Evolutionary conservation across 2,329 filamentous ascomycete species (phyloP).

Genomic region (Verticillium zaregamsianum): DNA sequence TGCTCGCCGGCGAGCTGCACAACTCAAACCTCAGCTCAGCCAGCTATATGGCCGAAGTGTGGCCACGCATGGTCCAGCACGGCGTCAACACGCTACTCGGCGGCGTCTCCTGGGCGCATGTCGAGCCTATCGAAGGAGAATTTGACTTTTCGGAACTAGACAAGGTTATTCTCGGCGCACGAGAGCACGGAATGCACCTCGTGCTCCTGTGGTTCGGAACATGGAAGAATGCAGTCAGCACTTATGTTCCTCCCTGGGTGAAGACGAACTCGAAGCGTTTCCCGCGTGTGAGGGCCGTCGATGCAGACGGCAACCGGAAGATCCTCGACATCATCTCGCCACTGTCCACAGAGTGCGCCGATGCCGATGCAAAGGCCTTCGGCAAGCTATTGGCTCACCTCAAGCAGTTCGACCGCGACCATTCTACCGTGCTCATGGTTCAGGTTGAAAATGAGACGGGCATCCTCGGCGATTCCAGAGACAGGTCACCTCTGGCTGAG

Average conservation of each 20-base stretch:
- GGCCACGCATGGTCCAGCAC: slow-evolving; percentile 22
- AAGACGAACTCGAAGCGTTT: slow-evolving; percentile 27
- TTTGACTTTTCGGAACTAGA: slow-evolving; percentile 30
- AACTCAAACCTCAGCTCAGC: slow-evolving; percentile 18
- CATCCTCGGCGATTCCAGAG: slow-evolving; percentile 46
- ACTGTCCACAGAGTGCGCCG: slow-evolving; percentile 18
- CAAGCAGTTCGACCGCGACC: slow-evolving; percentile 35
- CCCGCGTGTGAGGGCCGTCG: slow-evolving; percentile 22
- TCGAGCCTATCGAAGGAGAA: slow-evolving; percentile 26
- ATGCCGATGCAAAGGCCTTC: slow-evolving; percentile 25
- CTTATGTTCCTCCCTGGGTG: slow-evolving; percentile 27
- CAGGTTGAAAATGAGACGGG: slow-evolving; percentile 53
- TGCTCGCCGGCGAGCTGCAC: slow-evolving; percentile 24
- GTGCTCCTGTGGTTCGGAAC: slow-evolving; percentile 32
- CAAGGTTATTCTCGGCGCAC: slow-evolving; percentile 21
- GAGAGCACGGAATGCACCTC: slow-evolving; percentile 24
- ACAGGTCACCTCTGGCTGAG: slow-evolving; percentile 34
- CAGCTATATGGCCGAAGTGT: slow-evolving; percentile 20
- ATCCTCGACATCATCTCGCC: slow-evolving; percentile 26
- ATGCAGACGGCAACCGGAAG: slow-evolving; percentile 21
- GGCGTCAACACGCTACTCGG: slow-evolving; percentile 30
- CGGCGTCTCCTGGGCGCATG: slow-evolving; percentile 28
- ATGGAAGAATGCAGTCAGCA: slow-evolving; percentile 31
- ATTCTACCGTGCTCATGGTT: slow-evolving; percentile 49
- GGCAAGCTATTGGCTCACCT: slow-evolving; percentile 23